Base-by-base conservation (phyloP, 208 protist genomes). In the Leishmania braziliensis region DNA sequence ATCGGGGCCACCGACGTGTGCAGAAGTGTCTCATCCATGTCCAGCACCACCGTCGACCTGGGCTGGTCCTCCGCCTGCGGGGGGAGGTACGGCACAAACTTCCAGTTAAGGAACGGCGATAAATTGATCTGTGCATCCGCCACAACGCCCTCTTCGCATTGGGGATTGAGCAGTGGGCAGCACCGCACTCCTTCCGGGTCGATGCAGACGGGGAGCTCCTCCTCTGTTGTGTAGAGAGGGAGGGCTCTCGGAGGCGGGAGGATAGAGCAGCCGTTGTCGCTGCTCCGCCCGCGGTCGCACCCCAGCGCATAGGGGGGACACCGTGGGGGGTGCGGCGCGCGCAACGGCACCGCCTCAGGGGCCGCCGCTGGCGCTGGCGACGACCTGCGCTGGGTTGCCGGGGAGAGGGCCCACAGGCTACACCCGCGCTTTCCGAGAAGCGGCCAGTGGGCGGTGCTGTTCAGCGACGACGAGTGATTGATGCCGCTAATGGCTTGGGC, bases 21-120 rank as follows among this genome's bases (percentile, higher is more conserved):
- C 69, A 92, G 79, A 23, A 93, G 83, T 6, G 88, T 92, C 69
- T 92, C 88, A 53, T 93, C 90, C 20, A 93, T 66, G 78, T 92
- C 90, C 3, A 93, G 84, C n/a, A 88, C 76, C 29, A 93, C 46
- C 1, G 88, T 91, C 9, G 86, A 20, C 75, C 56, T 63, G n/a
- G 51, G 29, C 18, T 33, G 23, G 51, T 10, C 71, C 39, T 29
- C 48, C 12, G 23, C 48, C 29, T 54, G 51, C 43, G 69, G 66
- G 26, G 75, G 62, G 29, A 91, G 83, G 58, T 87, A 91, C 1
- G 58, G 80, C 9, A 79, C 79, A 56, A 91, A 91, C 50, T 84
- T 78, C 81, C 84, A 89, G 65, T 68, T 68, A 46, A 80, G 75
- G 81, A 90, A 90, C 20, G 87, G 87, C 1, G 87, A 90, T 23